These are phyloP conservation scores for Cadophora sp. DNA, from an alignment of 2,329 filamentous ascomycete species.

Conservation along the genomic window DNA sequence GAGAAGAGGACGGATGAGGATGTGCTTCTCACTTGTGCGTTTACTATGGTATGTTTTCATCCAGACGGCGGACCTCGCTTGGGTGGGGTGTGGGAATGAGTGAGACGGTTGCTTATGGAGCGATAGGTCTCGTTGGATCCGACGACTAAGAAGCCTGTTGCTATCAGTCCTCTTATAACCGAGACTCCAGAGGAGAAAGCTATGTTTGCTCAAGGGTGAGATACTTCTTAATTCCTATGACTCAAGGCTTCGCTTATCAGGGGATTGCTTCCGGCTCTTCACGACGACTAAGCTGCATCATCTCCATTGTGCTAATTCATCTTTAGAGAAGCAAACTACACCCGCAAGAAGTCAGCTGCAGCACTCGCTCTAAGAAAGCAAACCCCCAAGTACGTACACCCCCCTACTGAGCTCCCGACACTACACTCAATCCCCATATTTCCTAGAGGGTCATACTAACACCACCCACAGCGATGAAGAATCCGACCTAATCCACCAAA, in stretches of 20 bases:
- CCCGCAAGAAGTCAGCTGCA: constrained; percentile 66
- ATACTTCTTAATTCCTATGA: neutral
- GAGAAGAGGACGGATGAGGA: constrained; percentile 61
- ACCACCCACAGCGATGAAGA: constrained; percentile 57
- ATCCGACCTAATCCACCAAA: constrained; percentile 71
- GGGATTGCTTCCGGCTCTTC: neutral
- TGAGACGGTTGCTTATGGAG: neutral
- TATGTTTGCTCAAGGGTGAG: constrained; percentile 61
- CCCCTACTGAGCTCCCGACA: neutral
- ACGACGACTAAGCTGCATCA: neutral
- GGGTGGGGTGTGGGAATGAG: neutral
- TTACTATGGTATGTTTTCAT: constrained; percentile 67
- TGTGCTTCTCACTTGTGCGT: constrained; percentile 72
- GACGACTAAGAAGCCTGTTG: constrained; percentile 67
- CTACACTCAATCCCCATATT: no score
- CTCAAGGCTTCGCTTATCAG: neutral
- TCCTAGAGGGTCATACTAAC: neutral
- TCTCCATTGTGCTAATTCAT: neutral
- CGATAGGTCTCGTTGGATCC: constrained; percentile 65
- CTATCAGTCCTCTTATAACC: constrained; percentile 63
- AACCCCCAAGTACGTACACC: constrained; percentile 58
- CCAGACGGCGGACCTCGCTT: neutral
- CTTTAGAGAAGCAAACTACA: constrained; percentile 63
- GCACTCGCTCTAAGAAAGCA: constrained; percentile 66
- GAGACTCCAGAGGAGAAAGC: constrained; percentile 68